These are phyloP conservation scores for Pseudopyrenochaeta lycopersici DNA, from an alignment of 2,329 filamentous ascomycete species.

Conservation along the genomic window DNA sequence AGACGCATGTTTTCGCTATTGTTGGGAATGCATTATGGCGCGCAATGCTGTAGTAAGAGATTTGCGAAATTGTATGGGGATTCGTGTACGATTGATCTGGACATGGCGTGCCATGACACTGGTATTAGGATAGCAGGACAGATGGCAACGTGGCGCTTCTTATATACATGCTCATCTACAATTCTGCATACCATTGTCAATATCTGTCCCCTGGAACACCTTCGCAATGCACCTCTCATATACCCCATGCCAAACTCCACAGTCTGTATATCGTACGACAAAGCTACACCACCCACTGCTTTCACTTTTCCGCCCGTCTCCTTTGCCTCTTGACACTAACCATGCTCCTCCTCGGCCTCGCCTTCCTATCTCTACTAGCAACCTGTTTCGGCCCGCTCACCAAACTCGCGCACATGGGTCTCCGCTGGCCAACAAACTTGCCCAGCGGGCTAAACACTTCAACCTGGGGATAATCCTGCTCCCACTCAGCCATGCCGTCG, in stretches of 20 bases:
- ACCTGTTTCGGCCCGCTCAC: slow-evolving; percentile 64
- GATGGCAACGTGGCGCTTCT: not conserved
- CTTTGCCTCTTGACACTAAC: slow-evolving; percentile 56
- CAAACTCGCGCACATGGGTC: slow-evolving; percentile 76
- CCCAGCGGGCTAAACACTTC: slow-evolving; percentile 89
- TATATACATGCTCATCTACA: not conserved
- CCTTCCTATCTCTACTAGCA: slow-evolving; percentile 59
- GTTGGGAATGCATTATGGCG: too few relatives aligned
- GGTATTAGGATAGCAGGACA: too few relatives aligned
- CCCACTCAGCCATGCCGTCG: slow-evolving; percentile 26
- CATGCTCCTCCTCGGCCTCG: slow-evolving; percentile 74
- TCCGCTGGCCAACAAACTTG: slow-evolving; percentile 74
- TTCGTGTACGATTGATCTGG: too few relatives aligned
- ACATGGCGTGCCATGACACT: too few relatives aligned
- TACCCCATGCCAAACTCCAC: not conserved
- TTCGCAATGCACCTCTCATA: not conserved
- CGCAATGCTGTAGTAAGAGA: too few relatives aligned
- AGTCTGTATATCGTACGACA: not conserved
- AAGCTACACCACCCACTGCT: not conserved
- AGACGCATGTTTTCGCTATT: too few relatives aligned
- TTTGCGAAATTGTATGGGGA: too few relatives aligned
- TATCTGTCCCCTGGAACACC: not conserved
- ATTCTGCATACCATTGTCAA: not conserved
- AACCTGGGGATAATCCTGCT: slow-evolving; percentile 69
- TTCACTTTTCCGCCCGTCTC: slow-evolving; percentile 17